Evolutionary conservation across 2,329 filamentous ascomycete genomes (phyloP), one percentile per base, ranked within the genome.

Genomic region (Pseudogymnoascus sp.): DNA sequence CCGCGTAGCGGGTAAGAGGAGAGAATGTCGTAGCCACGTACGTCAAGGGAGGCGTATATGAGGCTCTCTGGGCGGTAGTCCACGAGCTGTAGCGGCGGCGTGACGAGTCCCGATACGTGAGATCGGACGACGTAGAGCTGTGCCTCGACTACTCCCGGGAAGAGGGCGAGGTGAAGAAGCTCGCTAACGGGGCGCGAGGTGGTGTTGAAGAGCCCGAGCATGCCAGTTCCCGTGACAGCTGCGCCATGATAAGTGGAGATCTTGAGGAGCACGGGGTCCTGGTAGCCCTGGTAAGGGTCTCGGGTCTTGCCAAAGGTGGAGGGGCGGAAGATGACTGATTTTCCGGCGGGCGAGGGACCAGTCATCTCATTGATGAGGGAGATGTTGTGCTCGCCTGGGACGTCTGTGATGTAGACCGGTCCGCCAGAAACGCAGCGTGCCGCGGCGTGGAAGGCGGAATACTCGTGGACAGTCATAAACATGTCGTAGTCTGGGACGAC

Each of bases 371-470:
- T 75, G 63, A 99, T 88, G 14, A 99, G 74, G 5, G 80, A 74
- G 30, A 91, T 69, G 68, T 96, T 82, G 72, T 97, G 91, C 63
- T 90, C 76, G 0, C 91, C 92, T 0, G 93, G 93, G 0, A 85
- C 82, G 73, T 99, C 94, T 0, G 93, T 97, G 71, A 99, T 92
- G 68, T 95, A 97, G 39, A 99, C 88, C 0, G 93, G 94, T 0
- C 94, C 94, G 7, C 94, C 94, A 57, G 88, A 92, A 8, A 99
- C 79, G 72, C 91, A 96, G 53, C 94, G 83, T 1, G 91, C 92
- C 1, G 94, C 93, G 4, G 90, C 94, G 68, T 99, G 94, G 71
- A 94, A 96, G 0, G 82, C 83, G 0, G 88, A 89, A 71, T 90
- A 96, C 22, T 79, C 76, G 63, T 85, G 82, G 1, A 76, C 75